Evolutionary conservation across 1,284 basidiomycete genomes (phyloP).

Genomic region (Takashimella tepidaria): DNA sequence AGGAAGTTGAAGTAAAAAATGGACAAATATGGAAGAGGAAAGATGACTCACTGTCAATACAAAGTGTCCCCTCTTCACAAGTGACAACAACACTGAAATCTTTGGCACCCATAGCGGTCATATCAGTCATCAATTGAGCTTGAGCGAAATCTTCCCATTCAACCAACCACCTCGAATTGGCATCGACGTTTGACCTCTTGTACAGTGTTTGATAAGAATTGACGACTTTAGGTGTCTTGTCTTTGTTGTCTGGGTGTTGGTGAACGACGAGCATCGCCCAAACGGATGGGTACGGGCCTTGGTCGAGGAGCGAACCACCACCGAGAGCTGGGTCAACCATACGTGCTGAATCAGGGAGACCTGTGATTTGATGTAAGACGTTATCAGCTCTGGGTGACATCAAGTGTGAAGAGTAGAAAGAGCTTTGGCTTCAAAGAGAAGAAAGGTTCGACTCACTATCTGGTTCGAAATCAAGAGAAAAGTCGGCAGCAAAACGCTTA

Average conservation of each 20-base stretch:
- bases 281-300: constrained; percentile 75
- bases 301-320: constrained; percentile 78
- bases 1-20: not conserved
- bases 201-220: constrained; percentile 48
- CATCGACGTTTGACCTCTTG: constrained; percentile 72
- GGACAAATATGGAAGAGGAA: not conserved
- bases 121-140: constrained; percentile 30
- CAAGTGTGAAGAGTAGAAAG: too few species aligned
- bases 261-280: constrained; percentile 78
- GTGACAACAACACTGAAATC: constrained; percentile 30
- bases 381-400: not conserved
- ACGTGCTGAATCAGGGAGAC: constrained; percentile 52
- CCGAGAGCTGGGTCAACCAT: constrained; percentile 75
- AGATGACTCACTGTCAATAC: constrained; percentile 31
- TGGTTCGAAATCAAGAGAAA: constrained; percentile 66
- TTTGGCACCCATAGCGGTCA: constrained; percentile 20
- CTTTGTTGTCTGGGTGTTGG: constrained; percentile 61
- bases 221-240: constrained; percentile 54
- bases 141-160: constrained; percentile 55
- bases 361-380: constrained; percentile 11
- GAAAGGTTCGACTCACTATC: constrained; percentile 54
- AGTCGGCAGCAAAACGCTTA: constrained; percentile 57
- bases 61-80: constrained; percentile 38
- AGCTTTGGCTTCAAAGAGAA: constrained; percentile 2
- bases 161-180: constrained; percentile 67